Conservation (phyloP, 352 stramenopile species). For the Blastocystis sp. region DNA sequence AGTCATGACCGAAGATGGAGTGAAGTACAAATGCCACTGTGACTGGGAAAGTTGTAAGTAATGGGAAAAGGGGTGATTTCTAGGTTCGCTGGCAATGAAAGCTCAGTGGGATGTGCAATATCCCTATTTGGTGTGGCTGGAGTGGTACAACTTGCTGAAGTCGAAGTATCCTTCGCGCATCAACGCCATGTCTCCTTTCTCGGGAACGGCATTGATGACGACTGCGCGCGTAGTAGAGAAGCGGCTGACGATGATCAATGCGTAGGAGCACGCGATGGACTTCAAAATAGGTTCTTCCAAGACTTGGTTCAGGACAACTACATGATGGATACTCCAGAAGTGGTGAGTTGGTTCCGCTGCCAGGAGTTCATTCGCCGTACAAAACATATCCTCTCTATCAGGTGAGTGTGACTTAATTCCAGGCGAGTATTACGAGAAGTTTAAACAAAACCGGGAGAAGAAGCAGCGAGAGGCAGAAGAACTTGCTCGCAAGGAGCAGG, state of each 20-base stretch:
- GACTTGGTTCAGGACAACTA: constrained; percentile 39
- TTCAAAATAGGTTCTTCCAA: constrained; percentile 37
- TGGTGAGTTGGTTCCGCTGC: constrained; percentile 59
- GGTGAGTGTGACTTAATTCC: background rate
- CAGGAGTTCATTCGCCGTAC: constrained; percentile 32
- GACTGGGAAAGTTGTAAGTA: constrained; percentile 32
- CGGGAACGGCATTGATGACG: constrained; percentile 54
- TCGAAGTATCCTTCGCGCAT: constrained; percentile 51
- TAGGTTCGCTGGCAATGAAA: background rate
- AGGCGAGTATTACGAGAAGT: constrained; percentile 47
- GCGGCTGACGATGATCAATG: constrained; percentile 59
- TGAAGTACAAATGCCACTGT: constrained; percentile 59
- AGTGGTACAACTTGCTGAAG: constrained; percentile 46
- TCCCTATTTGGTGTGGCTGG: constrained; percentile 54
- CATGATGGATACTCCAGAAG: constrained; percentile 58
- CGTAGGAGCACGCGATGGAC: background rate
- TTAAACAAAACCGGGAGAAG: background rate
- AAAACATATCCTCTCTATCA: constrained; percentile 42
- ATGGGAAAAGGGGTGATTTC: background rate
- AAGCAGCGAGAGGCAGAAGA: constrained; percentile 7
- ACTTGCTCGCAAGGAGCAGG: background rate
- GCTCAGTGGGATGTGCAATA: constrained; percentile 57
- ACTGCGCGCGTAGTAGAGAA: constrained; percentile 34
- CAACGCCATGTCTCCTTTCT: constrained; percentile 26
- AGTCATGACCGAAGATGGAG: constrained; percentile 30